Evolutionary conservation across 257 asterid genomes (phyloP).

Genomic region (Coffea canephora): DNA sequence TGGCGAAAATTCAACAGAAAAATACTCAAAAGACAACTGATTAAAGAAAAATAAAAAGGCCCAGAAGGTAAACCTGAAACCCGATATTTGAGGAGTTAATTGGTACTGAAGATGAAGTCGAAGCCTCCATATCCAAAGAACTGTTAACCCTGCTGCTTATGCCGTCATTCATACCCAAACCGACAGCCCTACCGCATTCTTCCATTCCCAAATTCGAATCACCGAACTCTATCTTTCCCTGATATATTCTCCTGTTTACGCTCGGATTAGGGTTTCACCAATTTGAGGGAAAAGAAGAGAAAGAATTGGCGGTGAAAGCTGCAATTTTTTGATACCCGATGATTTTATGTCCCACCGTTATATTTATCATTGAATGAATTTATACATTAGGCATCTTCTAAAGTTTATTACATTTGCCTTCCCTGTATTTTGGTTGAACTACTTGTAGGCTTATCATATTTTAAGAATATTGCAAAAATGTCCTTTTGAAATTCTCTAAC

Average conservation of each 20-base stretch:
- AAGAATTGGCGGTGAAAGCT: not conserved
- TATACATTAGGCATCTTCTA: no score
- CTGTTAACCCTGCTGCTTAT: no score
- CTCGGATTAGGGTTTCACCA: not conserved
- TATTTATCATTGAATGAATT: no score
- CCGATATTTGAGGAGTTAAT: slow-evolving; percentile 25
- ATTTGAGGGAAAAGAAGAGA: not conserved
- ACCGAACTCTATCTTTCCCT: not conserved
- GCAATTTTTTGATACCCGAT: not conserved
- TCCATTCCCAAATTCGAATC: not conserved
- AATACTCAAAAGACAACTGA: not conserved
- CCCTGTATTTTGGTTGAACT: no score
- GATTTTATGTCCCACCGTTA: not conserved
- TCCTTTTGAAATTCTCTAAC: no score
- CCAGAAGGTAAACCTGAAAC: slow-evolving; percentile 8
- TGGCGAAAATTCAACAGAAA: no score
- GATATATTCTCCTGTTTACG: no score
- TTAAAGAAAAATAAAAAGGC: not conserved
- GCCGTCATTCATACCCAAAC: slow-evolving; percentile 11
- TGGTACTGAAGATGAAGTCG: slow-evolving; percentile 13
- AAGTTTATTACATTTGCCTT: no score
- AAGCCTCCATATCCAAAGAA: not conserved
- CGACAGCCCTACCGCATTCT: slow-evolving; percentile 4
- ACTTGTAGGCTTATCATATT: no score
- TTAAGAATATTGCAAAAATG: no score